Base-by-base conservation (phyloP, 225 moss, liverwort and hornwort species). In the Physcomitrium patens region DNA sequence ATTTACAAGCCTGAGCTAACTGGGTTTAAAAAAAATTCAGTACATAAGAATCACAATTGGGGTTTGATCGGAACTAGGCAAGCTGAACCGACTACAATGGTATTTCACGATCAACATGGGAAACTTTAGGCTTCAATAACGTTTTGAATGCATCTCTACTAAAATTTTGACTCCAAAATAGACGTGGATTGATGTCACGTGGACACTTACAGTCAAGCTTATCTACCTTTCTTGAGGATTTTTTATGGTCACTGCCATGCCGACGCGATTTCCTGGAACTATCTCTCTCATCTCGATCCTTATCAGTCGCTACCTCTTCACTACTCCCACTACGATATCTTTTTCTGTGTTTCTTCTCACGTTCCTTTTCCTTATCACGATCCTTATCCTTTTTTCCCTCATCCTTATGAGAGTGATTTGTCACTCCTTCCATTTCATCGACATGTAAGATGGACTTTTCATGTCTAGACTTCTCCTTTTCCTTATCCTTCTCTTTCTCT, bases 161-260 rank as follows among this genome's bases (percentile, higher is more conserved):
- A 7, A 7, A 68, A 19, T 69, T 63, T 7, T 16, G 46, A 78
- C 44, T 79, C 81, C 82, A 75, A 82, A 89, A 86, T 75, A 68
- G 80, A 84, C 83, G 80, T 85, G 87, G 86, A 74, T 85, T 85
- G 76, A 81, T 84, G 86, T 84, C 81, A 83, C 63, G 78, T 72
- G 51, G 83, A 86, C 85, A 88, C 89, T 91, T 89, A 84, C 91
- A 82, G 80, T 88, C 81, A 68, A 84, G 81, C 86, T 89, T 87
- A 87, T 89, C 86, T 91, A 99, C 97, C 97, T 99, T 99, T 91
- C 95, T 93, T 78, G 99, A 95, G 76, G 95, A 84, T 82, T 93
- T 99, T 85, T 89, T 93, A 83, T 93, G 85, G 69, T 95, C 95
- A 86, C 82, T 89, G 74, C 89, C 93, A 91, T 99, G 99, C 57